A percentile compares a stretch with the other conserved stretches of the same genome.
phyloP scores from a whole-genome alignment of 2,329 filamentous ascomycete genomes.

The Fusarium albidum region DNA sequence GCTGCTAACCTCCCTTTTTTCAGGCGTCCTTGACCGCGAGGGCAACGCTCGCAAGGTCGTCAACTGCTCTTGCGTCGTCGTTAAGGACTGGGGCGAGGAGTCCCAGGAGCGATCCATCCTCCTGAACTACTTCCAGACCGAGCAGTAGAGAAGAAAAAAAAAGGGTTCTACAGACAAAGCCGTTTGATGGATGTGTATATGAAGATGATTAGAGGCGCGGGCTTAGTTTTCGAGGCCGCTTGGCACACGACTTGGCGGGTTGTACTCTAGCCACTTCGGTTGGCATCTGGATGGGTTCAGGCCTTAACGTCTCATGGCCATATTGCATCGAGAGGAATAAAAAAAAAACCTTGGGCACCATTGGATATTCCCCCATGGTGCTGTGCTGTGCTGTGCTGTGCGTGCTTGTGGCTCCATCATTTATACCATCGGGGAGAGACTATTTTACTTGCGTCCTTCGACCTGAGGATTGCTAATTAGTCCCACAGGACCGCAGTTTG shows the following conservation, averaged over 20 bases:
- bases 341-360: constrained; percentile 50
- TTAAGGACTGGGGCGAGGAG: constrained; percentile 99
- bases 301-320: constrained; percentile 45
- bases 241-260: constrained; percentile 49
- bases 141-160: constrained; percentile 71
- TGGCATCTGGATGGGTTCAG: constrained; percentile 55
- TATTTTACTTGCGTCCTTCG: constrained; percentile 53
- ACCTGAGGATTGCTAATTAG: constrained; percentile 41
- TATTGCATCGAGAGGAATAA: constrained; percentile 51
- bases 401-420: not conserved
- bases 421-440: too few species aligned
- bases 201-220: constrained; percentile 52
- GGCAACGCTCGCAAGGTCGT: constrained; percentile 99
- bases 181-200: constrained; percentile 46
- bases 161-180: constrained; percentile 40
- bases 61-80: constrained; percentile 99
- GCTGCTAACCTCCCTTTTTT: constrained; percentile 43
- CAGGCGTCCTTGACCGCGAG: constrained; percentile 98
- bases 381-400: constrained; percentile 5
- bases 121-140: constrained; percentile 99
- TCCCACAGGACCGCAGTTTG: not conserved
- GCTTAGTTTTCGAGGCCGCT: constrained; percentile 44
- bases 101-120: constrained; percentile 98
- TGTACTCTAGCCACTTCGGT: constrained; percentile 58
- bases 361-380: constrained; percentile 28